Evolutionary conservation across 164 flowering plant species (phyloP).

Genomic region (Berberis thunbergii): DNA sequence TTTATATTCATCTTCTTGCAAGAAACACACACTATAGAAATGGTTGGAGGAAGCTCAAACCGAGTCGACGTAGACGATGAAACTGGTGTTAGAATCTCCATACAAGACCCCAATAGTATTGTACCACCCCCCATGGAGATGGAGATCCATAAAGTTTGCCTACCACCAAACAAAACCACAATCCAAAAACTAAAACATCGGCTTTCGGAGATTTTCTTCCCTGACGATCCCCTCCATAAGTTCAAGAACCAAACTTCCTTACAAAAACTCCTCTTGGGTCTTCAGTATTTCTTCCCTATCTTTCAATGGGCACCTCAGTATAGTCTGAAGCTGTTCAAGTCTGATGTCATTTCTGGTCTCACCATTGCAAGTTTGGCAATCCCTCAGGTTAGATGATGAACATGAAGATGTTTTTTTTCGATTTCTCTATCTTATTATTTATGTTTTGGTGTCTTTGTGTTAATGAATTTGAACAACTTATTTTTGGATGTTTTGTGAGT

Average conservation of each 20-base stretch:
- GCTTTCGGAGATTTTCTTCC: conserved; percentile 69
- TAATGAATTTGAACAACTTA: too few species aligned
- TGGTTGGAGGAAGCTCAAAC: too few species aligned
- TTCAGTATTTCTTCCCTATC: conserved; percentile 75
- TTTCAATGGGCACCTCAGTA: conserved; percentile 50
- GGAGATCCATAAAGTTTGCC: conserved; percentile 1
- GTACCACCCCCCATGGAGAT: not conserved
- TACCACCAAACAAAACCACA: not conserved
- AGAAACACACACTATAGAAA: too few species aligned
- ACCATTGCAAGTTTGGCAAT: conserved; percentile 68
- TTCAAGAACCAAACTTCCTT: conserved; percentile 52
- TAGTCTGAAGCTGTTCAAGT: conserved; percentile 24
- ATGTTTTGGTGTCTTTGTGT: not conserved
- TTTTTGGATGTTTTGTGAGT: too few species aligned
- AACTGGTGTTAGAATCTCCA: too few species aligned
- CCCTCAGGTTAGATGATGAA: conserved; percentile 31
- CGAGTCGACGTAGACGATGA: too few species aligned
- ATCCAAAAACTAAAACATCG: not conserved
- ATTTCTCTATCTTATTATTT: not conserved
- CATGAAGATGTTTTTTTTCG: not conserved
- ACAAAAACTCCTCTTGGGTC: conserved; percentile 39
- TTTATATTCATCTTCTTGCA: too few species aligned
- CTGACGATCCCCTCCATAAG: conserved; percentile 71
- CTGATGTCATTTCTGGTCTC: conserved; percentile 54
- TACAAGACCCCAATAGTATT: too few species aligned